Evolutionary conservation across 108 stramenopile genomes (phyloP).

Genomic region (Seminavis robusta): DNA sequence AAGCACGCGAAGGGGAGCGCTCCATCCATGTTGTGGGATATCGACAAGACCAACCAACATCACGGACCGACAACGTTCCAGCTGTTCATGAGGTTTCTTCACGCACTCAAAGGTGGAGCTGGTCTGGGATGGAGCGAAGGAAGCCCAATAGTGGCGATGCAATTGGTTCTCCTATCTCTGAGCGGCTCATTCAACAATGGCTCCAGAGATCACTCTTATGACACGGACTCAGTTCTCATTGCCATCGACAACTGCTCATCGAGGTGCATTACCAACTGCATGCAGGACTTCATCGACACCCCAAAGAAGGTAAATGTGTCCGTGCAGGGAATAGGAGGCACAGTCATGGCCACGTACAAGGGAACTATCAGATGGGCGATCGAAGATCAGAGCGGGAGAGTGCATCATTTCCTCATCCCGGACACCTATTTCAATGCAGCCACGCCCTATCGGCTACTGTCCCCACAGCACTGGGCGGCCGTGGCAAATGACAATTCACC

Average conservation of each 20-base stretch:
- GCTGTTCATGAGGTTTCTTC: no score
- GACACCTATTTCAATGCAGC: neutral
- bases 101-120: no score
- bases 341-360: neutral
- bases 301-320: neutral
- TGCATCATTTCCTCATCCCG: neutral
- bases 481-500: neutral
- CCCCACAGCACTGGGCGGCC: constrained; percentile 12
- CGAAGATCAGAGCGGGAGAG: constrained; percentile 5
- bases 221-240: constrained; percentile 4
- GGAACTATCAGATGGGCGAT: constrained; percentile 16
- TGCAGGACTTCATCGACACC: neutral
- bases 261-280: neutral
- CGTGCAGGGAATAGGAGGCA: no score
- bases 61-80: no score
- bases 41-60: no score
- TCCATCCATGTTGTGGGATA: no score
- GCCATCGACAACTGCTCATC: constrained; percentile 8
- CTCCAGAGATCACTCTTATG: no score
- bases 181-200: no score
- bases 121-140: no score
- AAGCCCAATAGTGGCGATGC: no score
- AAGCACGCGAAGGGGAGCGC: no score
- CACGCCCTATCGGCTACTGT: constrained; percentile 6
- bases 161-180: no score